A percentile compares a stretch with the other conserved stretches of the same genome.
phyloP scores from a whole-genome alignment of 352 stramenopile species.

The Aphanomyces cochlioides region DNA sequence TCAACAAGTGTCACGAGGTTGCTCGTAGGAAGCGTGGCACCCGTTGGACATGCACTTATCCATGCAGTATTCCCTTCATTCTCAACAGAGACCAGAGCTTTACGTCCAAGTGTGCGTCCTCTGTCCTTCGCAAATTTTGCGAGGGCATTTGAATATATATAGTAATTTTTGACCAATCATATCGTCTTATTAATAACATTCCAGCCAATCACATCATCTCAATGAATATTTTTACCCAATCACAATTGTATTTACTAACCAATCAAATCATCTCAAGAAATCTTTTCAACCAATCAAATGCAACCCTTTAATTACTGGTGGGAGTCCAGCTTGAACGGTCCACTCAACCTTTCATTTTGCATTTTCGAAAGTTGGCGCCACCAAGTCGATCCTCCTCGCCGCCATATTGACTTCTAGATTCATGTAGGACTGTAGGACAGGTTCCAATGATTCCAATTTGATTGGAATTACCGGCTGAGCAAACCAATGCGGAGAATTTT shows the following conservation, averaged over 20 bases:
- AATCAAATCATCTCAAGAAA: neutral
- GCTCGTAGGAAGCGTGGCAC: too few relatives aligned
- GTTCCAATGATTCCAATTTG: constrained; percentile 30
- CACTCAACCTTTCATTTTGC: neutral
- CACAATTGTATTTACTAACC: neutral
- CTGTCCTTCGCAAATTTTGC: neutral
- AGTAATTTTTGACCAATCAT: neutral
- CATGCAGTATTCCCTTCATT: too few relatives aligned
- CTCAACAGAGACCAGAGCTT: too few relatives aligned
- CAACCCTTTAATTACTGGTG: neutral
- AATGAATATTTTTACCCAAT: neutral
- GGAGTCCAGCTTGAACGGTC: neutral
- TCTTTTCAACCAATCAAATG: neutral
- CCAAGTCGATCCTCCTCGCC: neutral
- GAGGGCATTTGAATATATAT: neutral
- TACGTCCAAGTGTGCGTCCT: too few relatives aligned
- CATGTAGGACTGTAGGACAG: neutral
- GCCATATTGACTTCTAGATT: neutral
- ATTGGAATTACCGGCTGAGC: constrained; percentile 33
- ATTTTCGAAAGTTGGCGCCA: neutral
- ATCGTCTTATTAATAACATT: neutral
- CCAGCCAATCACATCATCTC: neutral
- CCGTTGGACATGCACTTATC: too few relatives aligned
- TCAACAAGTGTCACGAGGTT: too few relatives aligned
- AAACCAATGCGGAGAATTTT: constrained; percentile 32